Evolutionary conservation across 2,329 filamentous ascomycete genomes (phyloP), one percentile per base, ranked within the genome.

Genomic region (Aspergillus brasiliensis): DNA sequence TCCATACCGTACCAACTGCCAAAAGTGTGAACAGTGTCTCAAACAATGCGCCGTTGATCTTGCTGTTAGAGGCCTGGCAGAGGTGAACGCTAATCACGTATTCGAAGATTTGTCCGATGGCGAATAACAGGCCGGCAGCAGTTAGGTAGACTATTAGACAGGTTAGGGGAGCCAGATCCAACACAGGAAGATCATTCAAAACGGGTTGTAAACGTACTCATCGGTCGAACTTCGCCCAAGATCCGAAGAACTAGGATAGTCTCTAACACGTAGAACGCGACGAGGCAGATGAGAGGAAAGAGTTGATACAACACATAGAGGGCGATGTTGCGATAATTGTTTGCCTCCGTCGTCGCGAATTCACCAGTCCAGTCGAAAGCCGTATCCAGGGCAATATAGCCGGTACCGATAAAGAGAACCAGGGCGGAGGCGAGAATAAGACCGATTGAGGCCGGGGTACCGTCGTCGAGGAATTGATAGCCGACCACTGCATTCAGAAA

Each of bases 261-360:
- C 76, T 98, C 94, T 42, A 98, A 83, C 21, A 92, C 78, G 77
- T 92, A 96, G 81, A 91, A 99, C 55, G 89, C 83, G 62, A 93
- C 88, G n/a, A 98, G 82, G 79, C 96, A 96, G 49, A 98, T 80
- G 59, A 99, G 83, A 2, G 95, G 95, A 8, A 89, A 86, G 10
- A 99, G 86, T 75, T 96, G 92, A 73, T 98, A 99, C 8, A 98
- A 83, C 11, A 97, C 92, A 74, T 99, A 99, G 48, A 99, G 88
- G 13, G 91, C 90, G 69, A 96, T 91, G 65, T 91, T 87, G 63
- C 88, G 87, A 76, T 91, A 88, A 2, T 81, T 73, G 0, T 77
- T 69, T 23, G 82, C 79, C 62, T 81, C 69, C 48, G 87, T 90
- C 31, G 79, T 78, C 62, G 89, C 77, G 82, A 92, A 99, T 73